Base-by-base conservation (phyloP, 331 rosid genomes). In the Arachis monticola region DNA sequence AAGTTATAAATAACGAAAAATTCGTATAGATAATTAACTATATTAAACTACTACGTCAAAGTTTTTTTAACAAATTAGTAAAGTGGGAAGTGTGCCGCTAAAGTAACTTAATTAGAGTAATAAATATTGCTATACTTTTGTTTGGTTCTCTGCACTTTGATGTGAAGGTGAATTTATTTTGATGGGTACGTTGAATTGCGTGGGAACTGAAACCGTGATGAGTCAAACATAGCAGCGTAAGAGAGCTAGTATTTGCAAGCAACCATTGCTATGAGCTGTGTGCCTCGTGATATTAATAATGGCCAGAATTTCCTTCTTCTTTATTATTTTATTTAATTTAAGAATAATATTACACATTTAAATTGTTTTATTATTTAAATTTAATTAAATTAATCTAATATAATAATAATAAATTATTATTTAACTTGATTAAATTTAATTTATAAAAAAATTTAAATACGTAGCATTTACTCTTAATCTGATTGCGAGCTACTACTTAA, bases 101-200 rank as follows among this genome's bases (percentile, higher is more conserved):
- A 72, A 79, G 78, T 72, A 47, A 56, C 74, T 53, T 13, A 46
- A 46, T 78, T 70, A 30, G 50, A 61, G 57, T 47, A 35, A 78
- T 53, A 47, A 72, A 63, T 0, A 64, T 0, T 53, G 35, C 53
- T 35, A 10, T 38, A 61, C 6, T 52, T 46, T 64, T 57, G 67
- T 42, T 65, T 7, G 63, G 75, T 76, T 71, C 11, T 22, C 2
- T 70, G 84, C 13, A 70, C 44, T 22, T 42, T 40, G 58, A 27
- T 11, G 13, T 46, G 2, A 5, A 30, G 59, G 31, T 47, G 46
- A 13, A 52, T 61, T 77, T 56, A 77, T 6, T 61, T 67, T 67
- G 70, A 55, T 61, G 59, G 75, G 64, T 75, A 38, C 76, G 10
- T 30, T 65, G 83, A 75, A 75, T 79, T 17, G 81, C 70, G 83